Evolutionary conservation across 2,329 filamentous ascomycete genomes (phyloP).

Genomic region (Cordyceps pruinosa): DNA sequence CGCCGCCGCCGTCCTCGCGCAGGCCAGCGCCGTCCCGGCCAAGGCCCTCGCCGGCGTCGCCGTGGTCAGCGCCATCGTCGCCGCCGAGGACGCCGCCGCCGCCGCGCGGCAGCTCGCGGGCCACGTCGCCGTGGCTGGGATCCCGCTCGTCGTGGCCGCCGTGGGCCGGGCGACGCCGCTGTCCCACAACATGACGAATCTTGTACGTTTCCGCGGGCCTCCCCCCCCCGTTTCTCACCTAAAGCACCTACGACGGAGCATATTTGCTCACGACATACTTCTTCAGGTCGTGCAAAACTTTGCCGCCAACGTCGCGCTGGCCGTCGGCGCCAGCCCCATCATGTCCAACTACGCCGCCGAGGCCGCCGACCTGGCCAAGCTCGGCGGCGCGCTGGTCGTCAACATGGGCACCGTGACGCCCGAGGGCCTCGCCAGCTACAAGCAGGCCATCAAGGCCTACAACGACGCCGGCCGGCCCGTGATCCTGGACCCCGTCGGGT

Average conservation of each 20-base stretch:
- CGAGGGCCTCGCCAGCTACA: slow-evolving; percentile 64
- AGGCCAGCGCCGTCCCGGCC: slow-evolving; percentile 42
- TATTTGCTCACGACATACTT: background rate
- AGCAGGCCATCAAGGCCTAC: slow-evolving; percentile 71
- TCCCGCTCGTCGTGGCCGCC: slow-evolving; percentile 45
- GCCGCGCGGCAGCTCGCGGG: slow-evolving; percentile 52
- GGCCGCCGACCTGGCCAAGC: slow-evolving; percentile 68
- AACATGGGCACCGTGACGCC: slow-evolving; percentile 92
- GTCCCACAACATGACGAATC: slow-evolving; percentile 95
- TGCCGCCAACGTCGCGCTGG: slow-evolving; percentile 81
- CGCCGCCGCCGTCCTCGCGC: slow-evolving; percentile 64
- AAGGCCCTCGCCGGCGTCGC: slow-evolving; percentile 75
- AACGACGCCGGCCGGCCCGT: slow-evolving; percentile 70
- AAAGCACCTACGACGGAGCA: background rate
- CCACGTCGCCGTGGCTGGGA: slow-evolving; percentile 42
- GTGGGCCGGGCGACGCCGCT: slow-evolving; percentile 62
- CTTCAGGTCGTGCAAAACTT: slow-evolving; percentile 76
- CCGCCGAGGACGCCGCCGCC: slow-evolving; percentile 57
- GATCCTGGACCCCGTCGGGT: slow-evolving; percentile 84
- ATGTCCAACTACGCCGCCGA: slow-evolving; percentile 88
- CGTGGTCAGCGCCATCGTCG: slow-evolving; percentile 83
- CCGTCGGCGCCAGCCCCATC: slow-evolving; percentile 81
- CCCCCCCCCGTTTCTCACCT: background rate
- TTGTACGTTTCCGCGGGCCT: too few relatives aligned
- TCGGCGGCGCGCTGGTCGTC: slow-evolving; percentile 74